Conservation (phyloP, 169 alveolate species). For the Plasmodium vinckei region DNA sequence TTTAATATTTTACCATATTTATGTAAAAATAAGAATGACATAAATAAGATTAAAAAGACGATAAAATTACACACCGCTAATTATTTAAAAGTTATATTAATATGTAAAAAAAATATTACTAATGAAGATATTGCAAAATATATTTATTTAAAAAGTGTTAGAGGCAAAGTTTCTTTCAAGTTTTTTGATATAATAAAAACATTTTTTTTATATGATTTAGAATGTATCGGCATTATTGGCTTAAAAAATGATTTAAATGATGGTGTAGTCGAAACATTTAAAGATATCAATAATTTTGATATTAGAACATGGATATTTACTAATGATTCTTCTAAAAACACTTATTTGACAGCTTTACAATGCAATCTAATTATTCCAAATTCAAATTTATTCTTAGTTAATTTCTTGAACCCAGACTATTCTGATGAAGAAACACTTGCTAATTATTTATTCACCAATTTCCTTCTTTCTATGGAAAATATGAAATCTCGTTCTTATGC, state of each 20-base stretch:
- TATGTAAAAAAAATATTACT: conserved; percentile 66
- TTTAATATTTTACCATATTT: conserved; percentile 53
- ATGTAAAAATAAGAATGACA: conserved; percentile 42
- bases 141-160: conserved; percentile 33
- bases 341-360: conserved; percentile 67
- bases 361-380: conserved; percentile 49
- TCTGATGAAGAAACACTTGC: conserved; percentile 15
- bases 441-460: conserved; percentile 66
- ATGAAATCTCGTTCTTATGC: conserved; percentile 56
- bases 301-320: conserved; percentile 75
- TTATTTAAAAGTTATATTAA: conserved; percentile 58
- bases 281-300: conserved; percentile 59
- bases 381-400: conserved; percentile 60
- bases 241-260: conserved; percentile 58
- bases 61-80: conserved; percentile 63
- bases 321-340: conserved; percentile 66
- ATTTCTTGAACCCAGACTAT: conserved; percentile 21
- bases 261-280: conserved; percentile 67
- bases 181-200: conserved; percentile 60
- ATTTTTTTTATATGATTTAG: conserved; percentile 57
- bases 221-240: conserved; percentile 71
- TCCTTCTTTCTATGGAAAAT: conserved; percentile 67
- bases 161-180: conserved; percentile 36
- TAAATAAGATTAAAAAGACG: conserved; percentile 46
- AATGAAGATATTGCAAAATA: conserved; percentile 74